Conservation (phyloP, 768 basidiomycete species). For the Pleurotus platypus region DNA sequence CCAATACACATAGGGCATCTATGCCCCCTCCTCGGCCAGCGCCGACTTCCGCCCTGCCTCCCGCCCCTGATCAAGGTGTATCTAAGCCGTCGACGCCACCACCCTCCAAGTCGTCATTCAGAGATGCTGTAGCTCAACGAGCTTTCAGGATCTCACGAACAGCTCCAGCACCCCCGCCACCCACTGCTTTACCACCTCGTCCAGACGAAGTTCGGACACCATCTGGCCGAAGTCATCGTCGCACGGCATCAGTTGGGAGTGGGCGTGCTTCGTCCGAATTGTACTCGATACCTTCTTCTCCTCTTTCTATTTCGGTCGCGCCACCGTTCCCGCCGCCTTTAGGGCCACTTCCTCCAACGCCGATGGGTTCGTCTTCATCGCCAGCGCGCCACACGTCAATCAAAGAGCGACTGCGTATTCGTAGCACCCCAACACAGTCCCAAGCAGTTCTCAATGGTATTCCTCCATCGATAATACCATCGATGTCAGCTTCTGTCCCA, state of each 20-base stretch:
- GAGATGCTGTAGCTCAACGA: slow-evolving; percentile 53
- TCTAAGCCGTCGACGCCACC: slow-evolving; percentile 10
- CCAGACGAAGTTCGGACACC: slow-evolving; percentile 49
- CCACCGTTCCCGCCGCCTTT: slow-evolving; percentile 41
- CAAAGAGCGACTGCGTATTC: slow-evolving; percentile 63
- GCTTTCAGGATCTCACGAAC: slow-evolving; percentile 55
- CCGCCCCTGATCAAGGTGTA: slow-evolving; percentile 10
- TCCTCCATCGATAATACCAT: slow-evolving; percentile 20
- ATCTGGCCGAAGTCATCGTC: slow-evolving; percentile 23
- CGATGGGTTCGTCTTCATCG: slow-evolving; percentile 14
- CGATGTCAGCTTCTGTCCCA: slow-evolving; percentile 21
- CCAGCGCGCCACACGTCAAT: slow-evolving; percentile 40
- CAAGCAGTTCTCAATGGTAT: slow-evolving; percentile 20
- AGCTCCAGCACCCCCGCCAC: slow-evolving; percentile 64
- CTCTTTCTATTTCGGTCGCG: slow-evolving; percentile 25
- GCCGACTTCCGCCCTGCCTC: slow-evolving; percentile 40
- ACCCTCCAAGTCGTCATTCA: slow-evolving; percentile 38
- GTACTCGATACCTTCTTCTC: slow-evolving; percentile 43
- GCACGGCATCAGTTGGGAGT: slow-evolving; percentile 23
- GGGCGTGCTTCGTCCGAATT: slow-evolving; percentile 19
- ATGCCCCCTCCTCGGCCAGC: slow-evolving; percentile 74
- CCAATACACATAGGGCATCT: slow-evolving; percentile 48
- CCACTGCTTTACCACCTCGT: slow-evolving; percentile 56
- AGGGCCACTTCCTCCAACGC: slow-evolving; percentile 40
- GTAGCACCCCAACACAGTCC: slow-evolving; percentile 52